These are phyloP conservation scores for Apiospora pterosperma DNA, from an alignment of 2,329 filamentous ascomycete genomes.

Conservation along the genomic window DNA sequence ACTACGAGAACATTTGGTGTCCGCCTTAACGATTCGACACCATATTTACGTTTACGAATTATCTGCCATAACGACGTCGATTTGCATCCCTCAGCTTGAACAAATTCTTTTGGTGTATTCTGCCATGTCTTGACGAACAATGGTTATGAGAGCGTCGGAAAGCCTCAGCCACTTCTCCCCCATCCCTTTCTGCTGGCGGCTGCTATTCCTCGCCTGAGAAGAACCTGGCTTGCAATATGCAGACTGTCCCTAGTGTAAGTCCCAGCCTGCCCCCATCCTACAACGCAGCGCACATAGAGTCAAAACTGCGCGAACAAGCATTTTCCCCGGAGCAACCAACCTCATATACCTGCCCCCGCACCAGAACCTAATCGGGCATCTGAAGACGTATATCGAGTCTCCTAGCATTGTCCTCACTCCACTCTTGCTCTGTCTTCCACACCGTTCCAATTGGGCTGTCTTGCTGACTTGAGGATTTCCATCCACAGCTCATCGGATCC, in stretches of 20 bases:
- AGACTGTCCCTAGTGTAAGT: slow-evolving; percentile 53
- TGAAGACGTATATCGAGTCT: background rate
- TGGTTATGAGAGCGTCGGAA: slow-evolving; percentile 26
- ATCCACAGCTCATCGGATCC: slow-evolving; percentile 55
- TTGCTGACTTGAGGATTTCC: background rate
- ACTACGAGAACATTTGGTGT: background rate
- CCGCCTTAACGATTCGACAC: slow-evolving; percentile 10
- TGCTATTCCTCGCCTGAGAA: slow-evolving; percentile 20
- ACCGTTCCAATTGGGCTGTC: background rate
- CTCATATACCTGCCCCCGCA: background rate
- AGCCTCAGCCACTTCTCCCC: slow-evolving; percentile 19
- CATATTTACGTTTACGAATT: slow-evolving; percentile 10
- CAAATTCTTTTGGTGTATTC: slow-evolving; percentile 8
- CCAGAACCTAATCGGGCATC: background rate
- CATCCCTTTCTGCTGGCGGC: slow-evolving; percentile 28
- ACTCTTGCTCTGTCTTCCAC: background rate
- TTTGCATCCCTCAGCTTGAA: slow-evolving; percentile 19
- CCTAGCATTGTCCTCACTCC: background rate
- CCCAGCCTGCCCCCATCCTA: background rate
- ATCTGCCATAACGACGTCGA: slow-evolving; percentile 13
- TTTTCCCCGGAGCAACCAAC: background rate
- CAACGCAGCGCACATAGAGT: background rate
- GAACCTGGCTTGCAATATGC: slow-evolving; percentile 43
- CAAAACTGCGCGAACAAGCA: background rate
- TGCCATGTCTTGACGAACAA: slow-evolving; percentile 31